Evolutionary conservation across 2,329 filamentous ascomycete species (phyloP).

Genomic region (Penicillium nordicum): DNA sequence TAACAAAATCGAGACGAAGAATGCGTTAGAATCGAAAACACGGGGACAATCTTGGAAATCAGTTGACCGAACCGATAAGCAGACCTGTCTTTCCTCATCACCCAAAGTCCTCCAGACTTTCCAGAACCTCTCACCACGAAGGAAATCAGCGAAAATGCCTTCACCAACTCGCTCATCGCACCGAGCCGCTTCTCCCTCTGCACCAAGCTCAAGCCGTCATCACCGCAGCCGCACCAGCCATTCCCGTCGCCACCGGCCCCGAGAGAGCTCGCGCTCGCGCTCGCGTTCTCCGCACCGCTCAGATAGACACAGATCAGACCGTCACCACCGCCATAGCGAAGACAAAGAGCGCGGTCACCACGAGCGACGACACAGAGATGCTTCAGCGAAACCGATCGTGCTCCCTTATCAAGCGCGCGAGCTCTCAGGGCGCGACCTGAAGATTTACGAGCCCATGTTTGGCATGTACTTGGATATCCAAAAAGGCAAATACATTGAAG

Average conservation of each 20-base stretch:
- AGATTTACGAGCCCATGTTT: constrained; percentile 66
- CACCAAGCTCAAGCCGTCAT: constrained; percentile 11
- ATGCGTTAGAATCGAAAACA: background rate
- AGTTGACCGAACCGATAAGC: background rate
- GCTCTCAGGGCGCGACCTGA: constrained; percentile 67
- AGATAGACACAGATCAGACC: constrained; percentile 31
- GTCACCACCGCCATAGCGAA: constrained; percentile 38
- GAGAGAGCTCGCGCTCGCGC: constrained; percentile 33
- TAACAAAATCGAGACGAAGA: background rate
- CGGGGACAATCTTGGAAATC: background rate
- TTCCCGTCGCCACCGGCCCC: constrained; percentile 22
- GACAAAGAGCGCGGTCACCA: constrained; percentile 25
- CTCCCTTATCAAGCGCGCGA: constrained; percentile 65
- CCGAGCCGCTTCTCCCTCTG: constrained; percentile 3
- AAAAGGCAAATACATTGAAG: constrained; percentile 67
- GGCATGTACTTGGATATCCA: constrained; percentile 84
- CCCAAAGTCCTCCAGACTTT: background rate
- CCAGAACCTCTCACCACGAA: background rate
- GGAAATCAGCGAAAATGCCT: constrained; percentile 12
- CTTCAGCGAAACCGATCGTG: constrained; percentile 25
- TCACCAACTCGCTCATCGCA: constrained; percentile 12
- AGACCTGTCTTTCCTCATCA: constrained; percentile 1
- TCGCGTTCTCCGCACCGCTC: constrained; percentile 39
- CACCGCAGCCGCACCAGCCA: constrained; percentile 19
- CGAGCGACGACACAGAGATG: constrained; percentile 14